Percentiles rank a stretch among this genome's conserved stretches.
These are phyloP conservation scores for Funneliformis caledonium DNA, from an alignment of 371 early-diverging fungal genomes.

Conservation along the genomic window DNA sequence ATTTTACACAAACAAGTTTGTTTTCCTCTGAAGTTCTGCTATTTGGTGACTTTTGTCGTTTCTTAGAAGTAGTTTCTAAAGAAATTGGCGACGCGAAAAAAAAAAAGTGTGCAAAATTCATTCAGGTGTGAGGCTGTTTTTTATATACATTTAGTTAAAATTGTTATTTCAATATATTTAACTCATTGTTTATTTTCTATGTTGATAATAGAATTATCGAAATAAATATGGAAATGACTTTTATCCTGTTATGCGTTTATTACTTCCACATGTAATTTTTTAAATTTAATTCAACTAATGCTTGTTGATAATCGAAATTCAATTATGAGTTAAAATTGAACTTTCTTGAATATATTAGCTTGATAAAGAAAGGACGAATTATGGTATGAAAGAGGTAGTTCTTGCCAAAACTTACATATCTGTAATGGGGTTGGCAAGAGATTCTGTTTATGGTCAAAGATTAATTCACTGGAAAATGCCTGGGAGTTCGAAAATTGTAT, in stretches of 20 bases:
- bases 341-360: conserved; percentile 47
- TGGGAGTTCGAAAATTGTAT: conserved; percentile 44
- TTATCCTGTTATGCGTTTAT: conserved; percentile 66
- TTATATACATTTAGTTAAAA: background rate
- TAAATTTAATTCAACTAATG: background rate
- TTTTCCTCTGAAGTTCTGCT: background rate
- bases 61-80: conserved; percentile 12
- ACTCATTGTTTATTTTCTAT: background rate
- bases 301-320: background rate
- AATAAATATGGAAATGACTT: conserved; percentile 52
- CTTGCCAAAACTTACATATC: conserved; percentile 68
- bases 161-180: background rate
- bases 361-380: conserved; percentile 64
- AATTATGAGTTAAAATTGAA: background rate
- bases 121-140: background rate
- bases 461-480: conserved; percentile 67
- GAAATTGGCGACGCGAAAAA: conserved; percentile 25
- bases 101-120: background rate
- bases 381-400: conserved; percentile 69
- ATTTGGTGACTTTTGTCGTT: conserved; percentile 28
- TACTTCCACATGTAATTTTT: conserved; percentile 66
- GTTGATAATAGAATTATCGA: conserved; percentile 54
- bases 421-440: conserved; percentile 57
- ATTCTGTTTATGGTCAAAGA: conserved; percentile 58
- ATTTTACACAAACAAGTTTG: too few species aligned